Evolutionary conservation across 768 basidiomycete genomes (phyloP), one percentile per base, ranked within the genome.

Genomic region (Pisolithus microcarpus): DNA sequence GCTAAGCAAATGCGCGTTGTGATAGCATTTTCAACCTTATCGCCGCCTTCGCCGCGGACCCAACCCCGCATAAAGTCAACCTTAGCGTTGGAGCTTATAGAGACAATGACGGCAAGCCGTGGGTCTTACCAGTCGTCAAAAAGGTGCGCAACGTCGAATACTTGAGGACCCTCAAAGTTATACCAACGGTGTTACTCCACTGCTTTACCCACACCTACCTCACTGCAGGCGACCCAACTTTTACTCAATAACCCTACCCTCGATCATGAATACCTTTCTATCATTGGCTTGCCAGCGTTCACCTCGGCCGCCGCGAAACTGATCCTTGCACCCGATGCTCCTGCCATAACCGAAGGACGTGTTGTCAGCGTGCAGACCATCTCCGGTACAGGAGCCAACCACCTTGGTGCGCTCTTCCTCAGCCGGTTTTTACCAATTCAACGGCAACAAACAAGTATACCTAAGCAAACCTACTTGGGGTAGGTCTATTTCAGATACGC

Each of bases 391-490:
- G 94, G 94, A 46, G 94, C 94, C 45, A 94, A 95, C 72, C 93
- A 95, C 69, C 78, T 95, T 44, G 94, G 84, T 23, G 93, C 84
- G 2, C 70, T 92, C 48, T 96, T 96, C 75, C 70, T 97, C 57
- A 82, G 84, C 54, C 75, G 50, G 53, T 93, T 88, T n/a, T 72
- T 96, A 95, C 70, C 71, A 75, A 3, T 88, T 78, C 74, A 70
- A 70, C 48, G 79, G 82, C 48, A 70, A 69, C 45, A 85, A 87
- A 60, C 78, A 75, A 56, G 70, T 96, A 55, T 92, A 85, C 67
- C 64, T 99, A 59, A 93, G 93, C 63, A 81, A 91, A 60, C 95
- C 95, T 23, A 95, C 95, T 7, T 99, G 95, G 95, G 85, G 93
- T 83, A 70, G 70, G 85, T 64, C 8, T 57, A 39, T 46, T 11